Evolutionary conservation across 225 moss, liverwort and hornwort genomes (phyloP), one percentile per base, ranked within the genome.

Genomic region (Neckera pumila): DNA sequence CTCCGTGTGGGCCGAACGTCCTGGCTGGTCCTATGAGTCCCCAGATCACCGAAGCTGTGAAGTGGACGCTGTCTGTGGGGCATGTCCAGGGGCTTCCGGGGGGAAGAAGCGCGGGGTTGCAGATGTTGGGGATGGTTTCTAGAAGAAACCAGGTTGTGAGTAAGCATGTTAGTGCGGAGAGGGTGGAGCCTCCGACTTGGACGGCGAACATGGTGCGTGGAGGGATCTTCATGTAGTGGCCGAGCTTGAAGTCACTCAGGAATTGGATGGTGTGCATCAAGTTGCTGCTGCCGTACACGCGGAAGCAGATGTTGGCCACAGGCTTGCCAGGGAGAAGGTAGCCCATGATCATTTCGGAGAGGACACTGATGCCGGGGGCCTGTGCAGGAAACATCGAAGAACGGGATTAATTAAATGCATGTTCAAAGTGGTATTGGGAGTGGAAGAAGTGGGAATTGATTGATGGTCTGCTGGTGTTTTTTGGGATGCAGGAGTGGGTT

Each of bases 161-260:
- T 53, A 95, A 67, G 84, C 89, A 85, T 10, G 61, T 86, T 2
- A 92, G 54, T 11, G 95, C 93, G 33, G 93, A 90, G 79, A 95
- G 60, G 4, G 83, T 62, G 60, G 94, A 89, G 83, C 96, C 94
- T 15, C 91, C 69, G 59, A 94, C 86, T 89, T 96, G 95, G 20
- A 88, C 88, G 27, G 79, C 61, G 69, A 92, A 92, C 97, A 96
- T 96, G 63, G 93, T 93, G 71, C 95, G 93, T 9, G 96, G 97
- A 42, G 95, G 95, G 80, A 97, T 94, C 86, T 96, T 95, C 95
- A 96, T 97, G 92, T 95, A 97, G 42, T 97, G 96, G 51, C 97
- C 97, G 66, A 97, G 90, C 91, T 96, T 95, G 84, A 95, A 96
- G 87, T 96, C 97, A 5, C 91, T 90, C 79, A 94, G 67, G 85